Conservation (phyloP, 805 yeast genomes). For the Saccharomyces paradoxus region DNA sequence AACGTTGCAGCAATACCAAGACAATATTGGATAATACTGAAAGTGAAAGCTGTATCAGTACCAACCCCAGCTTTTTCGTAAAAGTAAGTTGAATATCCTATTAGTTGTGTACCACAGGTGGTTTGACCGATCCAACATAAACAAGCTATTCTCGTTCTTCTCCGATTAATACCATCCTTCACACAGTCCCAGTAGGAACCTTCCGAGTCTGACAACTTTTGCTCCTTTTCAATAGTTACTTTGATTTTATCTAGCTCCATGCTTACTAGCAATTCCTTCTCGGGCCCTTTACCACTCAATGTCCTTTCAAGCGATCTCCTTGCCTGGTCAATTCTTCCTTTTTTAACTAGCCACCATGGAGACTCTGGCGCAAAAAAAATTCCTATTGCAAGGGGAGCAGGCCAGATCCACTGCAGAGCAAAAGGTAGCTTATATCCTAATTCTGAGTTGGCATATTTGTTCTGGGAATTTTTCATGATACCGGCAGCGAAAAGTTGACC, state of each 20-base stretch:
- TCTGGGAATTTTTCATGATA: constrained; percentile 34
- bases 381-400: constrained; percentile 35
- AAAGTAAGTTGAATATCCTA: constrained; percentile 45
- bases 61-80: no score
- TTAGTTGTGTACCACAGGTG: constrained; percentile 38
- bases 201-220: constrained; percentile 5
- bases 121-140: constrained; percentile 40
- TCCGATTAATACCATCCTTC: constrained; percentile 34
- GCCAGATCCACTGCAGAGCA: constrained; percentile 56
- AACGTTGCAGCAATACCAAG: no score
- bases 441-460: constrained; percentile 17
- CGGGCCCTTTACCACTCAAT: constrained; percentile 25
- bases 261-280: constrained; percentile 32
- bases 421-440: constrained; percentile 47
- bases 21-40: no score
- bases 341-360: constrained; percentile 61
- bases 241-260: constrained; percentile 40
- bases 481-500: constrained; percentile 53
- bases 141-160: constrained; percentile 46
- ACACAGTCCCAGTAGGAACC: constrained; percentile 36
- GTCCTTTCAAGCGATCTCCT: constrained; percentile 33
- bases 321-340: constrained; percentile 47
- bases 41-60: no score
- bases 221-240: constrained; percentile 35
- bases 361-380: constrained; percentile 51